phyloP scores from a whole-genome alignment of 208 protist genomes.

The Acanthamoeba castellanii region DNA sequence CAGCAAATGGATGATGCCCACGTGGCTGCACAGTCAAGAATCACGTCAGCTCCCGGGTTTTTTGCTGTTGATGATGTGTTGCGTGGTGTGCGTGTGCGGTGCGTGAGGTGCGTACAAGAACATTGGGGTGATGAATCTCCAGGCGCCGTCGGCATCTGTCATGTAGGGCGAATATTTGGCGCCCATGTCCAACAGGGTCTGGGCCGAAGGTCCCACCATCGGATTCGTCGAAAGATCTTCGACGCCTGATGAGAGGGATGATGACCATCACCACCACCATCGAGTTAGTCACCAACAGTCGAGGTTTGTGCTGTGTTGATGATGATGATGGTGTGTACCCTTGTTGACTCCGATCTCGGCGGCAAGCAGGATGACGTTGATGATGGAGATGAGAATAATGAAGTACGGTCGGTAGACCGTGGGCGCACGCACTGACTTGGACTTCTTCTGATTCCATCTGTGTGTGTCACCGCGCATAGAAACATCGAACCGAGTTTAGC shows the following conservation, averaged over 20 bases:
- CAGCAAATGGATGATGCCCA: conserved; percentile 77
- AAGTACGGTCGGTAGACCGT: conserved; percentile 49
- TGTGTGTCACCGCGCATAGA: not conserved
- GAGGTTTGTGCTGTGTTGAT: not conserved
- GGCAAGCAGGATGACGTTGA: conserved; percentile 28
- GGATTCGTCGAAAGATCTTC: conserved; percentile 57
- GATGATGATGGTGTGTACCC: not conserved
- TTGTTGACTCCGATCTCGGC: conserved; percentile 50
- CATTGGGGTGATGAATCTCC: conserved; percentile 34
- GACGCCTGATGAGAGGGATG: not conserved
- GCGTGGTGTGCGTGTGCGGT: not conserved
- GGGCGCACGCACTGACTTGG: not conserved
- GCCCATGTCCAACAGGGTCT: conserved; percentile 71
- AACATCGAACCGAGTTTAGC: not conserved
- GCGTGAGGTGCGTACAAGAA: conserved; percentile 21
- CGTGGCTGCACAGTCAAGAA: conserved; percentile 80
- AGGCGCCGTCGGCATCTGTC: not conserved
- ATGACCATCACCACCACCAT: not conserved
- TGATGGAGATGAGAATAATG: conserved; percentile 61
- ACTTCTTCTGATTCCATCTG: conserved; percentile 66
- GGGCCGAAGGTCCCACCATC: conserved; percentile 33
- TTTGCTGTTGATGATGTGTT: too few species aligned
- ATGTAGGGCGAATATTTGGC: conserved; percentile 73
- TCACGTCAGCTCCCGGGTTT: too few species aligned
- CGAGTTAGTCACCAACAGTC: too few species aligned